Evolutionary conservation across 2,329 filamentous ascomycete species (phyloP).

Genomic region (Nemania diffusa): DNA sequence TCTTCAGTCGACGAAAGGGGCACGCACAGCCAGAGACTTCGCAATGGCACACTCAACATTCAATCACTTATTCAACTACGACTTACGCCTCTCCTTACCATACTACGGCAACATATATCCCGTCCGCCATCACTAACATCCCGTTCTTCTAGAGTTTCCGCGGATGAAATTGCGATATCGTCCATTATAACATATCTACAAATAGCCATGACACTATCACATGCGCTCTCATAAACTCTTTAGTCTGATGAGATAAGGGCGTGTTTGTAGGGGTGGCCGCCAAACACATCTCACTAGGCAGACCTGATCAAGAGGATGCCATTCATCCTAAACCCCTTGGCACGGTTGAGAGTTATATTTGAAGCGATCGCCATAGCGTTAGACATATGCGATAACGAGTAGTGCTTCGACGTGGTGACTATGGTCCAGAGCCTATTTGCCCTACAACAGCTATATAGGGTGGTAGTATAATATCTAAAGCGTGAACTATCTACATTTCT

Average conservation of each 20-base stretch:
- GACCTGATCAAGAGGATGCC: not conserved
- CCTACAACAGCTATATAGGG: not conserved
- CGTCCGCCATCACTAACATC: too few species aligned
- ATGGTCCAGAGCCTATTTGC: not conserved
- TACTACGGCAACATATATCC: not conserved
- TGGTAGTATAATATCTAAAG: slow-evolving; percentile 17
- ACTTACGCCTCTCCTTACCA: not conserved
- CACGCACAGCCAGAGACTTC: not conserved
- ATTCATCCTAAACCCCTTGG: not conserved
- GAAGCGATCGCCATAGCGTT: slow-evolving; percentile 12
- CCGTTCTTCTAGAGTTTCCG: not conserved
- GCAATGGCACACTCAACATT: not conserved
- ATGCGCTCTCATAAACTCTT: not conserved
- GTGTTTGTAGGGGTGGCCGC: not conserved
- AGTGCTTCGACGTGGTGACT: not conserved
- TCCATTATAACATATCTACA: not conserved
- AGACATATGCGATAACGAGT: not conserved
- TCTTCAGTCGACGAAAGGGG: not conserved
- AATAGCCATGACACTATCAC: not conserved
- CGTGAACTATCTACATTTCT: slow-evolving; percentile 5
- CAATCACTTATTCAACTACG: not conserved
- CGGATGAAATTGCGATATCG: not conserved
- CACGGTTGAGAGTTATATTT: not conserved
- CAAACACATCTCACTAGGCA: not conserved
- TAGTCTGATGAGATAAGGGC: not conserved